Evolutionary conservation across 805 yeast species (phyloP), one percentile per base, ranked within the genome.

Genomic region (Sugiyamaella smithiae): DNA sequence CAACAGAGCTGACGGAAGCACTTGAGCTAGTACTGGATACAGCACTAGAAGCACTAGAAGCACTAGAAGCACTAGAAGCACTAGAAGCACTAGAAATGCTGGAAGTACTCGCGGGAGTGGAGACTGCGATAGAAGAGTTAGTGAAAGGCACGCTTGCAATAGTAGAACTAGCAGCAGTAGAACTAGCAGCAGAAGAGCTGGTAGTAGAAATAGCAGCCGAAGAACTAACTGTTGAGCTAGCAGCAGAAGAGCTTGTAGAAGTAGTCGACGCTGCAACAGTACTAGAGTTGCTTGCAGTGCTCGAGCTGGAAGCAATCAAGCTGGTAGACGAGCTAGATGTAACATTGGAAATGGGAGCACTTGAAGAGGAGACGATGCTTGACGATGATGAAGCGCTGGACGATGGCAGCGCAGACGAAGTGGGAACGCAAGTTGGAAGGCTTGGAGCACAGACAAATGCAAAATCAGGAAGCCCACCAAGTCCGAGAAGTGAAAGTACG

Each of bases 201-300:
- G 43, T 23, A 25, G 17, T 24, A 37, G 43, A 36, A 5, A n/a
- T 12, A 16, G 48, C n/a, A 16, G 24, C 16, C 12, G 43, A 20
- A 4, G 48, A 8, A 46, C 28, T 11, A 3, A 41, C 14, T 40
- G 31, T 11, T 17, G 49, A 42, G 7, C 33, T 7, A 28, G 29
- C 26, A 31, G 50, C 28, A 40, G 40, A 40, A 2, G 38, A 14
- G n/a, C n/a, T n/a, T n/a, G n/a, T n/a, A 7, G 45, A 32, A 36
- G 36, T 14, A 3, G 44, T 20, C 6, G 26, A 8, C 14, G 45
- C 40, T 16, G 26, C 29, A 40, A 19, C 11, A 5, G 44, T 23
- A 24, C 25, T 16, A 23, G 32, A 12, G 14, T 33, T 9, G 5
- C 22, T n/a, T 4, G 45, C n/a, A 4, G 37, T 25, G 6, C 14